Evolutionary conservation across 208 protist species (phyloP).

Genomic region (Leptomonas pyrrhocoris): DNA sequence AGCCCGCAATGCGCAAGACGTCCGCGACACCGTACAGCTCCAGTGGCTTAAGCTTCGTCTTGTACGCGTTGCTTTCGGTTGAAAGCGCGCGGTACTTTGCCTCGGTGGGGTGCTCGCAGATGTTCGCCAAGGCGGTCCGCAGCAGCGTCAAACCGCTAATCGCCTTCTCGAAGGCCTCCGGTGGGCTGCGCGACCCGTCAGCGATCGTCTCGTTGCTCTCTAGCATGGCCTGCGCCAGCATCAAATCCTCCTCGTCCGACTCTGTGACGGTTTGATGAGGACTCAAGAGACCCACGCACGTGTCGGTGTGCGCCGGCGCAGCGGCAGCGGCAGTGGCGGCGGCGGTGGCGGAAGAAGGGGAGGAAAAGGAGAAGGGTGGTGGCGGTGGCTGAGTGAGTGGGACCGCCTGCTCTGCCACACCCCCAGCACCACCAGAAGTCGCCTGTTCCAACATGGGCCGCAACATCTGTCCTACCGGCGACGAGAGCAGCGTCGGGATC

Average conservation of each 20-base stretch:
- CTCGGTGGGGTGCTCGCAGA: conserved; percentile 55
- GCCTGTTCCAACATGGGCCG: conserved; percentile 78
- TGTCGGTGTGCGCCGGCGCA: conserved; percentile 3
- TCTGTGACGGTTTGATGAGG: conserved; percentile 38
- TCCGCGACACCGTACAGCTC: conserved; percentile 64
- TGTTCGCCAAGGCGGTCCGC: conserved; percentile 49
- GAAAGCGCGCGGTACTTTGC: conserved; percentile 66
- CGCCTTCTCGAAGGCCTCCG: conserved; percentile 45
- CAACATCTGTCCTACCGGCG: conserved; percentile 84
- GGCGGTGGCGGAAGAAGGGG: not conserved
- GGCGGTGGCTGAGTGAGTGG: not conserved
- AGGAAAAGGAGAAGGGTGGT: not conserved
- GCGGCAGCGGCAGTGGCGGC: not conserved
- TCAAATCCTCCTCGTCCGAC: conserved; percentile 68
- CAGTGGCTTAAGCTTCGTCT: conserved; percentile 57
- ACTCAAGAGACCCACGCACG: conserved; percentile 39
- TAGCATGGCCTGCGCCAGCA: conserved; percentile 60
- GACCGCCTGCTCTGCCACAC: not conserved
- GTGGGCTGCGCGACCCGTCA: conserved; percentile 24
- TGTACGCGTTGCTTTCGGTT: conserved; percentile 63
- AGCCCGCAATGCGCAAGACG: conserved; percentile 68
- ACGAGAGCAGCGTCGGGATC: conserved; percentile 72
- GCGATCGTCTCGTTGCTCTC: conserved; percentile 71
- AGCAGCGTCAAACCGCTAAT: conserved; percentile 49
- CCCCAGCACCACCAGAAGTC: conserved; percentile 21